Evolutionary conservation across 164 flowering plant species (phyloP), one percentile per base, ranked within the genome.

Genomic region (Nymphaea colorata): DNA sequence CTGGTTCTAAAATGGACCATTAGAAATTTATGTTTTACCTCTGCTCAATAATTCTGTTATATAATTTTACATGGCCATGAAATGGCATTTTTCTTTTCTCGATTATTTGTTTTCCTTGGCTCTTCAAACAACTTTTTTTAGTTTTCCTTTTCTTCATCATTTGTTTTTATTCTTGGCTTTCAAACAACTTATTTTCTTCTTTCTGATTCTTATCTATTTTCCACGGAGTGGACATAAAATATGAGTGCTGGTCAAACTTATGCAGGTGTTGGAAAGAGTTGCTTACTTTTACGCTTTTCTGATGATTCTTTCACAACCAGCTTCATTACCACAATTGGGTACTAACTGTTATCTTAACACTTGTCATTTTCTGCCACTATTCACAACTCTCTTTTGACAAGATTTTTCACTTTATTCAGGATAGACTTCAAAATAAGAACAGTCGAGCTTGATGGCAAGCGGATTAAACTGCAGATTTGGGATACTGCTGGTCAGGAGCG

Each of bases 261-360:
- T 75, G 74, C 82, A 87, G 92, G 92, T 76, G 92, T 87, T 73
- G 92, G 92, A 60, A 87, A 87, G 83, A 87, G 92, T 82, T 87
- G 92, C 75, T 85, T 87, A 66, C 92, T 87, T 70, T 78, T 87
- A 71, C 85, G 92, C 43, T 87, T 87, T 76, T 87, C 88, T 5
- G 92, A 87, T 84, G 92, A 89, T 53, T 87, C 92, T 64, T 87
- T 87, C 82, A 87, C 92, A 57, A 85, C 92, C 44, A 85, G 89
- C 75, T 87, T 85, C 70, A 87, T 87, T 71, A 87, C 92, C 6
- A 87, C 89, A 71, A 87, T 87, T 74, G 92, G 92, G 92, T 87
- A n/a, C 66, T 59, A 67, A 51, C 60, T 65, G 41, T 55, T 25
- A 25, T 25, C 0, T 25, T 25, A 25, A 25, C 47, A 64, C 36